Percentiles rank a stretch among this genome's conserved stretches.
Conservation (phyloP, 768 basidiomycete species). For the Dacryopinax primogenitus region DNA sequence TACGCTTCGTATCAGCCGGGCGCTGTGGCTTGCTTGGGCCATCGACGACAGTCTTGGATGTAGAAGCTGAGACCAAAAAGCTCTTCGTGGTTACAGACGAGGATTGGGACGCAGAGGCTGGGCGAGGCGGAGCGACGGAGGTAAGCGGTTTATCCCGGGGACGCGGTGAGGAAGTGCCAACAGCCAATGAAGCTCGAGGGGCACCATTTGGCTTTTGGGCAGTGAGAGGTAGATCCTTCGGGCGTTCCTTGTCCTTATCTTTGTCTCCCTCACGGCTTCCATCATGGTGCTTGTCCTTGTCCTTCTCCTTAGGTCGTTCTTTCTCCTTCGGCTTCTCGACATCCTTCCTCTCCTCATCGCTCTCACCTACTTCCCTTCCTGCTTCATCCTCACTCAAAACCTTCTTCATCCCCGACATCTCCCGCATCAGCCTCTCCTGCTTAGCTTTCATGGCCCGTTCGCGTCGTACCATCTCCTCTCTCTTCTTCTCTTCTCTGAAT, state of each 20-base stretch:
- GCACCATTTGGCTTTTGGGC: not conserved
- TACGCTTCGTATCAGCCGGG: not conserved
- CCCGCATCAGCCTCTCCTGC: not conserved
- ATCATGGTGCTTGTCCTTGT: not conserved
- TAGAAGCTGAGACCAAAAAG: not conserved
- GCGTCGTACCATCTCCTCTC: not conserved
- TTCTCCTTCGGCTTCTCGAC: not conserved
- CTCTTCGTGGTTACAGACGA: not conserved
- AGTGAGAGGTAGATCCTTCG: not conserved
- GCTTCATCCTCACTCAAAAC: conserved; percentile 1
- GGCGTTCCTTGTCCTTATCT: not conserved
- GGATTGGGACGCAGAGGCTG: not conserved
- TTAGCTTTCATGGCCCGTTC: not conserved
- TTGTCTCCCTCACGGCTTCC: not conserved
- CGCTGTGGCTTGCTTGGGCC: not conserved
- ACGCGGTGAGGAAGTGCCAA: not conserved
- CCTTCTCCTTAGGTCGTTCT: not conserved
- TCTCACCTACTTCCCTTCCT: not conserved
- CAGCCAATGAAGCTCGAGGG: not conserved
- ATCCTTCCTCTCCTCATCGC: not conserved
- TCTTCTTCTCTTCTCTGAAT: conserved; percentile 7
- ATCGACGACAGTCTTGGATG: not conserved
- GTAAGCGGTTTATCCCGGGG: not conserved
- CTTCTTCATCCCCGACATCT: not conserved
- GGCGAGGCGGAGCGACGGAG: not conserved